Conservation (phyloP, 202 grass and related monocot genomes). For the Eragrostis tef region DNA sequence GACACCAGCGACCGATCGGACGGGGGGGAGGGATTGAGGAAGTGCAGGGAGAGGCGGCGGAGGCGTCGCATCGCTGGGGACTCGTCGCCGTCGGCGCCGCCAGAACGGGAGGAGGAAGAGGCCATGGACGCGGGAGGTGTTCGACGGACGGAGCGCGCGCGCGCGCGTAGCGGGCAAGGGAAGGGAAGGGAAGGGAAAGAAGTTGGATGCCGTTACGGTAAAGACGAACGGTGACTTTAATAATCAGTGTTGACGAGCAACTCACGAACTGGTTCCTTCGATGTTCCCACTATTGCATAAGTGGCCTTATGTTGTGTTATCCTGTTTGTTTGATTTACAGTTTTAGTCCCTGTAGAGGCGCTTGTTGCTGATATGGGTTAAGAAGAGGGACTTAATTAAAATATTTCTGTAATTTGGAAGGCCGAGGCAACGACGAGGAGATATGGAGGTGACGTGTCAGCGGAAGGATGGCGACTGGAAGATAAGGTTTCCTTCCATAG, state of each 20-base stretch:
- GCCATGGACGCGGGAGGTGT: conserved; percentile 29
- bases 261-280: accelerated
- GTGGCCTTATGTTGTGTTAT: accelerated
- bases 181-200: not conserved
- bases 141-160: conserved; percentile 49
- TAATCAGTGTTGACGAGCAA: not conserved
- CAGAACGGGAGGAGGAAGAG: conserved; percentile 16
- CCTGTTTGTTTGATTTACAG: accelerated
- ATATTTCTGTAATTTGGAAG: not conserved
- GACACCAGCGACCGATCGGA: not conserved
- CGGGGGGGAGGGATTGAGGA: conserved; percentile 35
- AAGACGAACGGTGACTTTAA: conserved; percentile 38
- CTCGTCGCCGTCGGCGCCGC: not conserved
- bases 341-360: not conserved
- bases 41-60: conserved; percentile 62
- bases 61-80: conserved; percentile 60
- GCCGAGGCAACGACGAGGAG: conserved; percentile 14
- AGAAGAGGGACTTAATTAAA: accelerated
- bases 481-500: conserved; percentile 21
- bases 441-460: conserved; percentile 47
- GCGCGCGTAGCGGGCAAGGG: conserved; percentile 7
- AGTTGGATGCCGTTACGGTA: conserved; percentile 39
- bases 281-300: accelerated
- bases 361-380: not conserved
- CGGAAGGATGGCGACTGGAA: conserved; percentile 34